phyloP scores from a whole-genome alignment of 805 yeast genomes.

The Zygosaccharomyces gambellarensis region DNA sequence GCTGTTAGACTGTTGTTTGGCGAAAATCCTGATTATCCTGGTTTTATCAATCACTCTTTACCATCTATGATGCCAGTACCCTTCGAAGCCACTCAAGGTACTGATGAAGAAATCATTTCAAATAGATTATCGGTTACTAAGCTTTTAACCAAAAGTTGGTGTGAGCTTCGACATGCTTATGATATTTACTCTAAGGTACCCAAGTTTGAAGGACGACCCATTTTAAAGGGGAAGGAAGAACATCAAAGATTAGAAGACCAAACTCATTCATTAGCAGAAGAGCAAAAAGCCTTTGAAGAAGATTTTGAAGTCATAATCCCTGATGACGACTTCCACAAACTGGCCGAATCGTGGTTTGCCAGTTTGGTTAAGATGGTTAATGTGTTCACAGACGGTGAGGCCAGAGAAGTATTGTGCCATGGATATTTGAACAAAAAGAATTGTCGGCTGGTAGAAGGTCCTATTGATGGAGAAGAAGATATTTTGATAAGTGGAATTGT shows the following conservation, averaged over 20 bases:
- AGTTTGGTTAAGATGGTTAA: conserved; percentile 40
- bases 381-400: conserved; percentile 45
- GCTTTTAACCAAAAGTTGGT: conserved; percentile 57
- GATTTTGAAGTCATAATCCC: conserved; percentile 18
- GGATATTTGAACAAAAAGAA: conserved; percentile 39
- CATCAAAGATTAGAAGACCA: conserved; percentile 47
- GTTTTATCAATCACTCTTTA: conserved; percentile 14
- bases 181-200: conserved; percentile 45
- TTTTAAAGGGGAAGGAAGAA: conserved; percentile 43
- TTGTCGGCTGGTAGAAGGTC: conserved; percentile 11
- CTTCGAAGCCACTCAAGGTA: conserved; percentile 13
- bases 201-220: conserved; percentile 35
- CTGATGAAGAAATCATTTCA: conserved; percentile 8
- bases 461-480: conserved; percentile 21
- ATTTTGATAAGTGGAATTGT: conserved; percentile 60
- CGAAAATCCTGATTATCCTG: conserved; percentile 12
- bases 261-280: conserved; percentile 38
- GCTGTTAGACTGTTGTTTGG: conserved; percentile 20
- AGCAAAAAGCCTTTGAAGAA: conserved; percentile 15
- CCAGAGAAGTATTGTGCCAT: conserved; percentile 61
- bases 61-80: conserved; percentile 21
- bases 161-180: conserved; percentile 58
- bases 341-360: conserved; percentile 40
- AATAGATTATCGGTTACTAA: conserved; percentile 46
- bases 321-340: conserved; percentile 22